Percentiles rank a stretch among this genome's conserved stretches.
phyloP scores from a whole-genome alignment of 768 basidiomycete species.

The Tremella mesenterica region DNA sequence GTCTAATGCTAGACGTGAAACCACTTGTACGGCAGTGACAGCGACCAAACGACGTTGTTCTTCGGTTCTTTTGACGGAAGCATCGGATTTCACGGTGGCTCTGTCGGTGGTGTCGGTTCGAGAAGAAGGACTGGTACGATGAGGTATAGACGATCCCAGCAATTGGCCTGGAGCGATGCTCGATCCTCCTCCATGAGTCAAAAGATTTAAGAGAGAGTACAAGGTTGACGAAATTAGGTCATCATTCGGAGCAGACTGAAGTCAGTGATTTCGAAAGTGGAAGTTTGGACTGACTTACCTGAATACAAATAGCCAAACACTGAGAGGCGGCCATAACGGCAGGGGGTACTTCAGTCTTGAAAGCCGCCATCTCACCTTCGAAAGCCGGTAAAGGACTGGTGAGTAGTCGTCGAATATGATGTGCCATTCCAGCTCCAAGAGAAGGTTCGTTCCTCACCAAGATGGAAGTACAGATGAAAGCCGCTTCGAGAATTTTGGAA shows the following conservation, averaged over 20 bases:
- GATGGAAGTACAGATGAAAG: slow-evolving; percentile 72
- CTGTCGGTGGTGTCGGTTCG: slow-evolving; percentile 8
- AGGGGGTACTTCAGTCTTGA: slow-evolving; percentile 64
- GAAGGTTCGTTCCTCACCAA: slow-evolving; percentile 79
- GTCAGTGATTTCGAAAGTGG: neutral
- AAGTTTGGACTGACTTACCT: no score
- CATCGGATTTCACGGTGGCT: slow-evolving; percentile 15
- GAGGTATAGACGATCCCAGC: no score
- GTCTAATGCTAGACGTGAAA: slow-evolving; percentile 77
- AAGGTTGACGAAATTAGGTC: slow-evolving; percentile 88
- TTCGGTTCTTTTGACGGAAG: slow-evolving; percentile 20
- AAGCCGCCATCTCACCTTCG: slow-evolving; percentile 65
- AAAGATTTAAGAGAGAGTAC: slow-evolving; percentile 90
- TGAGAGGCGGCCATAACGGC: slow-evolving; percentile 78
- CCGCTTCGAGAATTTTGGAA: slow-evolving; percentile 77
- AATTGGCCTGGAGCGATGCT: slow-evolving; percentile 8
- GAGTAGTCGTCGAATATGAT: slow-evolving; percentile 75
- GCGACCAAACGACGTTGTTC: slow-evolving; percentile 77
- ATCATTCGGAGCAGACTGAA: slow-evolving; percentile 70
- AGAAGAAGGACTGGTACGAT: slow-evolving; percentile 8
- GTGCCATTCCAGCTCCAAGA: slow-evolving; percentile 63
- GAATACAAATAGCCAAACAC: slow-evolving; percentile 80
- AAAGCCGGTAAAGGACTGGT: slow-evolving; percentile 80
- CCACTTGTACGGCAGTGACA: slow-evolving; percentile 84
- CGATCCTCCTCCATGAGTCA: slow-evolving; percentile 46